Conservation (phyloP, 2,329 filamentous ascomycete genomes). For the Gremmenia infestans region DNA sequence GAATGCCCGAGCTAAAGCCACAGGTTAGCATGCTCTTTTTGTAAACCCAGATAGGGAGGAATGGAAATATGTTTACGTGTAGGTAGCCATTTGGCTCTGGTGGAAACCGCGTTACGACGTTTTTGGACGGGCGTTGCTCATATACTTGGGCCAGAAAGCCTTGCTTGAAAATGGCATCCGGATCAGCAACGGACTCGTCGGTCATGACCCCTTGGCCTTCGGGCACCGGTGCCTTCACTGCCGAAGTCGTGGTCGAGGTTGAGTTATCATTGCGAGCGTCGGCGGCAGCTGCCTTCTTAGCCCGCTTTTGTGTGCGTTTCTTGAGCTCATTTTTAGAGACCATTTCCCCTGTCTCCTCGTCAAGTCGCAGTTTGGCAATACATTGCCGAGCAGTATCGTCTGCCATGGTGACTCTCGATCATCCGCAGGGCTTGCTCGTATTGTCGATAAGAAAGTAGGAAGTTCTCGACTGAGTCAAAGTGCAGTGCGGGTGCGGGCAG, state of each 20-base stretch:
- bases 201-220: background rate
- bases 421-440: background rate
- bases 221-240: background rate
- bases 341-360: slow-evolving; percentile 56
- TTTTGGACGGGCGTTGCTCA: slow-evolving; percentile 48
- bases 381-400: slow-evolving; percentile 17
- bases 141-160: slow-evolving; percentile 68
- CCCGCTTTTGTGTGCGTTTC: slow-evolving; percentile 51
- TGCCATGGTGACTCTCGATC: background rate
- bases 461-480: too few species aligned
- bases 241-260: background rate
- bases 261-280: background rate
- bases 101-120: slow-evolving; percentile 64
- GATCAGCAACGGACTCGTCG: slow-evolving; percentile 32
- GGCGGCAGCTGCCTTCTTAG: slow-evolving; percentile 40
- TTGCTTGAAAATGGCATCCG: slow-evolving; percentile 70
- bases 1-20: slow-evolving; percentile 56
- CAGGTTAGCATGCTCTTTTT: background rate
- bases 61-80: slow-evolving; percentile 34
- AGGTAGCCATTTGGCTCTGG: slow-evolving; percentile 72
- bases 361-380: slow-evolving; percentile 48
- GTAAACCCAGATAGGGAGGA: slow-evolving; percentile 59
- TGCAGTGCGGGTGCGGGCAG: too few species aligned
- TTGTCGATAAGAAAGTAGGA: background rate
- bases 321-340: slow-evolving; percentile 56